Evolutionary conservation across 305 asterid species (phyloP), one percentile per base, ranked within the genome.

Genomic region (Petunia hybrid): DNA sequence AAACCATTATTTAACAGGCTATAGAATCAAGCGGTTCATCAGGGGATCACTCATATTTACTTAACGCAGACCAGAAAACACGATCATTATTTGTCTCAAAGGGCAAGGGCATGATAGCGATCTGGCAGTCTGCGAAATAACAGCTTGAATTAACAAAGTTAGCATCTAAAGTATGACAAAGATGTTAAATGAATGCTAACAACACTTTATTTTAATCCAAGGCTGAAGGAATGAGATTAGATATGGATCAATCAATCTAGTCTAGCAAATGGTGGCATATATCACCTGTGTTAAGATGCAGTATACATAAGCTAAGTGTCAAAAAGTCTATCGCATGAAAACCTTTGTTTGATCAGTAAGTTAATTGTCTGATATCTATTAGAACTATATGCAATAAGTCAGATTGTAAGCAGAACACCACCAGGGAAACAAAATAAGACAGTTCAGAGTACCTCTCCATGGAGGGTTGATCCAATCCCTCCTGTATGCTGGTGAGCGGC

Each of bases 401-500:
- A 73, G 46, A 51, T 51, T 1, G 35, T 73, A 12, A 53, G 61
- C 9, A 46, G 61, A 71, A 35, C 61, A 71, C 10, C 10, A 76
- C 42, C 36, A 22, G 2, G 14, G 43, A 57, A 61, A 16, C 40
- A 59, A 61, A 77, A 61, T 31, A 41, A 6, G 31, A 10, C 7
- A 61, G 59, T 4, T 43, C 13, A 78, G 36, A 66, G 53, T 82
- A 94, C 98, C 95, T 91, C 89, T 51, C 94, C 94, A 4, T 82
- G 85, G 51, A 91, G 94, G 60, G 97, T 48, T 31, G 89, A 57
- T 13, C 98, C 97, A 55, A 73, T n/a, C 22, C 97, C 98, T 61
- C 94, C 98, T 1, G 88, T 69, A 82, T 94, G 97, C 81, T 87
- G 94, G 83, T 93, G 98, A 55, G 89, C 96, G 22, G 84, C 94